Base-by-base conservation (phyloP, 2,329 filamentous ascomycete genomes). In the Claviceps sorghi region DNA sequence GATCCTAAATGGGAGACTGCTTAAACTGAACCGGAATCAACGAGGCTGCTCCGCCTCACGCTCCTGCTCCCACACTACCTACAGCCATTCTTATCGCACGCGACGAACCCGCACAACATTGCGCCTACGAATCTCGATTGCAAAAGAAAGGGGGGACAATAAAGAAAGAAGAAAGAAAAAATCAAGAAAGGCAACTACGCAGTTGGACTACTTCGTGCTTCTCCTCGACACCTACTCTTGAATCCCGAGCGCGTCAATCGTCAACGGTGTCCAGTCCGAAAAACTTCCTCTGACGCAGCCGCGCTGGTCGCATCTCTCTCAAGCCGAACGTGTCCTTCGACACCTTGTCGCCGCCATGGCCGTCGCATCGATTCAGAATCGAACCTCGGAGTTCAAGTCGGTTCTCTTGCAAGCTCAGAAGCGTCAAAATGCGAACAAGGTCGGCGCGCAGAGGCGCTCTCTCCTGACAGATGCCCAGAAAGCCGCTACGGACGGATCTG, bases 311-410 rank as follows among this genome's bases (percentile, higher is more conserved):
- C 65, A 59, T 43, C 63, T 57, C 10, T 10, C n/a, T 43, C n/a
- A 29, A 19, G 29, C 9, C n/a, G 36, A 54, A 40, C 22, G 10
- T 46, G 6, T 19, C 22, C 22, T 5, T 13, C 3, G 6, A 13
- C 30, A 57, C 46, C 36, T 32, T 34, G 8, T 44, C 48, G 45
- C 51, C 65, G 65, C 56, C 50, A 84, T 84, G 80, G 79, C 79
- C 53, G 75, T 81, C 64, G 67, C 76, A 55, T 91, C 89, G 50
- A 95, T 97, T 67, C 93, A 98, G 75, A 93, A 98, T 73, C 88
- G 93, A 64, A 98, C 93, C 53, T 79, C 82, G 64, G 93, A 98
- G 76, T 98, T 98, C 77, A 85, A 84, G 67, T 86, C 89, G 58
- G 94, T 97, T 63, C 80, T 97, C 56, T 76, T 80, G 46, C 88